Conservation (phyloP, 176 grass and related monocot genomes). For the Avena insularis region DNA sequence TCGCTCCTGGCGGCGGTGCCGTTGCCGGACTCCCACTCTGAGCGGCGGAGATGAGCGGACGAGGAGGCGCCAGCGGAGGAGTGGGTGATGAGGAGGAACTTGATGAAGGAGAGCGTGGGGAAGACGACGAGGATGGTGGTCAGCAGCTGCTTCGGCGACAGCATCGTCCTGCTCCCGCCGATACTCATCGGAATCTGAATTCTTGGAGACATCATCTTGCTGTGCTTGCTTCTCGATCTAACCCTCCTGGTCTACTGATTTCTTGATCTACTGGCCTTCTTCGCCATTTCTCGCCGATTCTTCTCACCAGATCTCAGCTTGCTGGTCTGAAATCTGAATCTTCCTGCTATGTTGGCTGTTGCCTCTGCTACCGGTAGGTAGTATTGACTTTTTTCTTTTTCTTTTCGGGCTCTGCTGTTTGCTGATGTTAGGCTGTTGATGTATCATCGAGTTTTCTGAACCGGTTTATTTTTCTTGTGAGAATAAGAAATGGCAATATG, state of each 20-base stretch:
- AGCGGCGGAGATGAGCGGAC: background rate
- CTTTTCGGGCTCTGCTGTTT: background rate
- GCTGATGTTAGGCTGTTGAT: background rate
- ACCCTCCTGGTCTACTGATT: background rate
- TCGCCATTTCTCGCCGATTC: background rate
- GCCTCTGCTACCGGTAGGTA: background rate
- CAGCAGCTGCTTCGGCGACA: constrained; percentile 54
- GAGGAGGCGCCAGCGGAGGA: constrained; percentile 10
- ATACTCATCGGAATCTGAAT: background rate
- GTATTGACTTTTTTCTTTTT: background rate
- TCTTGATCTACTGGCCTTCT: background rate
- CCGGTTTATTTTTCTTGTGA: no score
- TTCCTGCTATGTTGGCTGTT: background rate
- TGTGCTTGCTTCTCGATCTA: background rate
- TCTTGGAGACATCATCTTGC: background rate
- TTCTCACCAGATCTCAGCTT: constrained; percentile 21
- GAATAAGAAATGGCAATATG: no score
- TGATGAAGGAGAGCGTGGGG: constrained; percentile 54
- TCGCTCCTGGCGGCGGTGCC: constrained; percentile 25
- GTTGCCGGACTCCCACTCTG: constrained; percentile 41
- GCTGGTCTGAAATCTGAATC: constrained; percentile 8
- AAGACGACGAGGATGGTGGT: constrained; percentile 47
- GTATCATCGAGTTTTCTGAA: no score
- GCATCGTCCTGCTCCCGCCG: constrained; percentile 20
- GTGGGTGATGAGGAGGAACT: constrained; percentile 47